A percentile compares a stretch with the other conserved stretches of the same genome.
These are phyloP conservation scores for Apophysomyces elegans DNA, from an alignment of 371 early-diverging fungal species.

Conservation along the genomic window DNA sequence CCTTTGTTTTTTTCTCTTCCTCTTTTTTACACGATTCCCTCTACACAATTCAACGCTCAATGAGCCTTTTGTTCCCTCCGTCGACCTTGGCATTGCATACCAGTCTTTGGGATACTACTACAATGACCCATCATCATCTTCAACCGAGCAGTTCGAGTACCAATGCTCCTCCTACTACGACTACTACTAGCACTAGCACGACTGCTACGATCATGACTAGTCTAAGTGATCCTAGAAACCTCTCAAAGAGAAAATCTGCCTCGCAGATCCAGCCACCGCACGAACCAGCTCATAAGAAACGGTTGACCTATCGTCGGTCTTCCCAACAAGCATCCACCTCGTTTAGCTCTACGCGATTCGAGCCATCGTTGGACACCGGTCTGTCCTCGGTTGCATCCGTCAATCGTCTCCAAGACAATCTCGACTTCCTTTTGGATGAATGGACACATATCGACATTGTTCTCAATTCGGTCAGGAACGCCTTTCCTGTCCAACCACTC, in stretches of 20 bases:
- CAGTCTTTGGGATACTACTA: background rate
- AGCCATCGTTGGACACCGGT: slow-evolving; percentile 1
- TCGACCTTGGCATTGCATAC: slow-evolving; percentile 4
- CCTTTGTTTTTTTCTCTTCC: background rate
- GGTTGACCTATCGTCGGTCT: background rate
- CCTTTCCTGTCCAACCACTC: slow-evolving; percentile 9
- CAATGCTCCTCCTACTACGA: too few species aligned
- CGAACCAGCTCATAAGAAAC: slow-evolving; percentile 7
- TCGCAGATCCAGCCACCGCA: slow-evolving; percentile 9
- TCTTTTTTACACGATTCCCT: background rate
- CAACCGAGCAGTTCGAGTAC: background rate
- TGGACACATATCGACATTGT: slow-evolving; percentile 25
- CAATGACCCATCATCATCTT: background rate
- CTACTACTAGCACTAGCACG: too few species aligned
- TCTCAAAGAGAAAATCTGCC: slow-evolving; percentile 1
- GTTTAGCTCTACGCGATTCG: background rate
- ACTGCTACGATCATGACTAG: too few species aligned
- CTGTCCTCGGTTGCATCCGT: background rate
- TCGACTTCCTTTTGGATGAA: slow-evolving; percentile 21
- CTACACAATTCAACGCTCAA: too few species aligned
- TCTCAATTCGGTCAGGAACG: slow-evolving; percentile 17
- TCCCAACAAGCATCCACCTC: too few species aligned
- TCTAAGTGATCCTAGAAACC: background rate
- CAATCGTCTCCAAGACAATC: slow-evolving; percentile 16
- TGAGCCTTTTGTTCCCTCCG: background rate